Percentiles rank a stretch among this genome's conserved stretches.
These are phyloP conservation scores for Entomortierella beljakovae DNA, from an alignment of 192 early-diverging fungal species.

Conservation along the genomic window DNA sequence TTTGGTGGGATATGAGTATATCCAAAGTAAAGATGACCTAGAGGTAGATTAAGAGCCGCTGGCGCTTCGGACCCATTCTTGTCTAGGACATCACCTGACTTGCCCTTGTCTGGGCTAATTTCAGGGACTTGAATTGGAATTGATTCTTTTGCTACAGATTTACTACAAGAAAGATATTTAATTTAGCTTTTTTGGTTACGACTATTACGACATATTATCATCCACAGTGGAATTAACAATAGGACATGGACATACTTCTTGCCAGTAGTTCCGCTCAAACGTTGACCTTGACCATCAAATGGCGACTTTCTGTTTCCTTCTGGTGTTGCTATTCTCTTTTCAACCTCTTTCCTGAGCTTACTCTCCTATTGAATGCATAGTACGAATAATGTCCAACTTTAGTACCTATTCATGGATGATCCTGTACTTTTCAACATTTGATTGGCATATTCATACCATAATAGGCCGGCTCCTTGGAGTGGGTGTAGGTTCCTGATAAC, in stretches of 20 bases:
- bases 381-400: no score
- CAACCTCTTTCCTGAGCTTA: slow-evolving; percentile 54
- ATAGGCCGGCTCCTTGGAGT: slow-evolving; percentile 36
- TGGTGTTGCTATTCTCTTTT: slow-evolving; percentile 36
- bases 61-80: slow-evolving; percentile 57
- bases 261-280: slow-evolving; percentile 34
- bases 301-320: slow-evolving; percentile 39
- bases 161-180: slow-evolving; percentile 2
- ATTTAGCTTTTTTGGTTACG: no score
- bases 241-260: slow-evolving; percentile 58
- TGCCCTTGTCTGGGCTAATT: slow-evolving; percentile 9
- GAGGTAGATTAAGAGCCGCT: slow-evolving; percentile 83
- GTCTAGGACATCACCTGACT: slow-evolving; percentile 34
- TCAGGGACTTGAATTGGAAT: not conserved
- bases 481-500: slow-evolving; percentile 89
- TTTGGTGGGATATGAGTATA: slow-evolving; percentile 79
- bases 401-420: no score
- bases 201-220: no score
- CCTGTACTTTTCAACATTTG: no score
- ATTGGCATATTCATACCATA: slow-evolving; percentile 30
- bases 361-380: slow-evolving; percentile 37
- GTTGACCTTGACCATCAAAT: slow-evolving; percentile 57
- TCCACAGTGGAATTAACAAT: no score
- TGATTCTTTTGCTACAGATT: slow-evolving; percentile 21
- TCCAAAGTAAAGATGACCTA: slow-evolving; percentile 93